Conservation (phyloP, 352 stramenopile species). For the Pythium scleroteichum region DNA sequence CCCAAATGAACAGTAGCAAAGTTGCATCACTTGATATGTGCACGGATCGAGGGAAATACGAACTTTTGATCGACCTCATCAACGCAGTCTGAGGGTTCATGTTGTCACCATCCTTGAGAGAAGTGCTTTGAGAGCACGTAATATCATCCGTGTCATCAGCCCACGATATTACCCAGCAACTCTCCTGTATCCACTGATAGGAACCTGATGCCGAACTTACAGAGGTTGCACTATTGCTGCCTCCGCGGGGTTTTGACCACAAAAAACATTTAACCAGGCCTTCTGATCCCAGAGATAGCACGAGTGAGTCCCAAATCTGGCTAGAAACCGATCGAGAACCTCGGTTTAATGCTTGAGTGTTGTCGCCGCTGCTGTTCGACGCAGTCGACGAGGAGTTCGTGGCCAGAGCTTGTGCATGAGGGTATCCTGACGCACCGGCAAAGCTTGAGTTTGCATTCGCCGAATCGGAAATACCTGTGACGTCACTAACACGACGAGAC, state of each 20-base stretch:
- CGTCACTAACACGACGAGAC: slow-evolving; percentile 14
- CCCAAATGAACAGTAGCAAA: slow-evolving; percentile 77
- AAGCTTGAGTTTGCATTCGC: slow-evolving; percentile 13
- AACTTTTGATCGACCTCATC: slow-evolving; percentile 81
- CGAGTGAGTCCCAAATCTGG: slow-evolving; percentile 64
- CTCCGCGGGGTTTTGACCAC: slow-evolving; percentile 69
- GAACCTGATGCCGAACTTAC: slow-evolving; percentile 10
- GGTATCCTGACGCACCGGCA: slow-evolving; percentile 12
- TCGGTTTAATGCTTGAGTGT: neutral
- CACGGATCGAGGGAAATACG: slow-evolving; percentile 65
- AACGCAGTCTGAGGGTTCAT: slow-evolving; percentile 81
- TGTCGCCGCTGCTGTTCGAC: neutral
- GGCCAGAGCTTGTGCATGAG: neutral
- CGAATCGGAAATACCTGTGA: neutral
- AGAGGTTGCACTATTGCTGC: slow-evolving; percentile 20
- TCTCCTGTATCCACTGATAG: slow-evolving; percentile 76
- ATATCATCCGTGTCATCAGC: slow-evolving; percentile 81
- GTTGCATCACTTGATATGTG: slow-evolving; percentile 62
- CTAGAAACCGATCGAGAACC: slow-evolving; percentile 1
- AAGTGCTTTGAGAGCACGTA: slow-evolving; percentile 83
- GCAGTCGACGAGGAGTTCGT: neutral
- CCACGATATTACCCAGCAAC: slow-evolving; percentile 85
- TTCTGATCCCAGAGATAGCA: slow-evolving; percentile 75
- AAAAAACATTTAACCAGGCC: slow-evolving; percentile 80
- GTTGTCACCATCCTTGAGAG: slow-evolving; percentile 76